phyloP scores from a whole-genome alignment of 768 basidiomycete genomes.

The Suillus ampliporus region DNA sequence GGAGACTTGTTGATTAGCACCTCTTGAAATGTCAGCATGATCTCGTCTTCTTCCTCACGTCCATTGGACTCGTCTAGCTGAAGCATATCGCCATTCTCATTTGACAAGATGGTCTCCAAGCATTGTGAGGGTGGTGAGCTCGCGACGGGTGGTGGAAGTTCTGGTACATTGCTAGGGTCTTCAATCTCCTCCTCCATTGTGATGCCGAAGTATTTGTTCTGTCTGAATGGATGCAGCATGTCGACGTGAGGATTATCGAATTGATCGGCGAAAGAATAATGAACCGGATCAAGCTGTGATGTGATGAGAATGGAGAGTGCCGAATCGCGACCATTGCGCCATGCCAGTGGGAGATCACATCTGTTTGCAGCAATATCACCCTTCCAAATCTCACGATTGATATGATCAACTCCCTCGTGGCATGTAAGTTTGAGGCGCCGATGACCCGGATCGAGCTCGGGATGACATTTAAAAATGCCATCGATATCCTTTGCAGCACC shows the following conservation, averaged over 20 bases:
- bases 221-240: neutral
- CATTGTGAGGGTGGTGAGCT: neutral
- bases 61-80: neutral
- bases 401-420: neutral
- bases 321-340: neutral
- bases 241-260: neutral
- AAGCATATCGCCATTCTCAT: neutral
- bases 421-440: neutral
- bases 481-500: constrained; percentile 17
- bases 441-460: constrained; percentile 6
- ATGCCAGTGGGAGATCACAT: neutral
- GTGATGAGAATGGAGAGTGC: neutral
- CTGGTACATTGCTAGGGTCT: neutral
- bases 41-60: neutral
- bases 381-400: constrained; percentile 26
- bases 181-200: neutral
- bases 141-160: neutral
- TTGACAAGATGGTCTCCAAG: neutral
- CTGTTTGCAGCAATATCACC: neutral
- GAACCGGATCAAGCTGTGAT: neutral
- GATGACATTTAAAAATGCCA: neutral
- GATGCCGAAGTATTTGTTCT: neutral
- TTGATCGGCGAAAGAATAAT: neutral
- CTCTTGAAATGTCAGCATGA: neutral
- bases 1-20: rapidly evolving